These are phyloP conservation scores for Fusarium ambrosium DNA, from an alignment of 2,329 filamentous ascomycete species.

Conservation along the genomic window DNA sequence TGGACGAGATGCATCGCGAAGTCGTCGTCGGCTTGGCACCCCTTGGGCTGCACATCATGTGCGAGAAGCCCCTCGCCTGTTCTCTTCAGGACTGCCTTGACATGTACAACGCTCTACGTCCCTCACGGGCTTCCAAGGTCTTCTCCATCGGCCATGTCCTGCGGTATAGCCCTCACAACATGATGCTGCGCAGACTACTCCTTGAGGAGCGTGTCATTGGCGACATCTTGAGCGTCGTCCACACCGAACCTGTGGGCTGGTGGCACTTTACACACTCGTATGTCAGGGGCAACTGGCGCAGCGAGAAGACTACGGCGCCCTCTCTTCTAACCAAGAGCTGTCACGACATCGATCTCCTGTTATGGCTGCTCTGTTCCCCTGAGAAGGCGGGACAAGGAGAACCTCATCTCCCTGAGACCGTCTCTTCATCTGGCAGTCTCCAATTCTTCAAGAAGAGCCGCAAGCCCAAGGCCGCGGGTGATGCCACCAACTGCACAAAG, in stretches of 20 bases:
- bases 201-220: conserved; percentile 83
- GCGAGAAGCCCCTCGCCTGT: conserved; percentile 93
- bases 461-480: conserved; percentile 81
- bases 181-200: conserved; percentile 83
- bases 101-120: conserved; percentile 73
- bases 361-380: conserved; percentile 91
- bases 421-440: conserved; percentile 82
- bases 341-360: conserved; percentile 92
- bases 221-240: conserved; percentile 86
- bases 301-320: conserved; percentile 80
- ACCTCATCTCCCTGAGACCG: conserved; percentile 79
- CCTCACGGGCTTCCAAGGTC: conserved; percentile 59
- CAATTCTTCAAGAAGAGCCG: conserved; percentile 82
- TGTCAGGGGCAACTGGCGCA: conserved; percentile 94
- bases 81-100: conserved; percentile 81
- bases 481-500: conserved; percentile 87
- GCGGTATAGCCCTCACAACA: conserved; percentile 93
- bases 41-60: conserved; percentile 84
- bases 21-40: conserved; percentile 81
- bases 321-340: conserved; percentile 95
- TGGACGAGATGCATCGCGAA: conserved; percentile 90
- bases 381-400: conserved; percentile 56
- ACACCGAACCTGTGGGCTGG: conserved; percentile 95
- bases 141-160: conserved; percentile 96
- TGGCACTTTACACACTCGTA: conserved; percentile 96